A percentile compares a stretch with the other conserved stretches of the same genome.
These are phyloP conservation scores for Zanthoxylum bungeanum DNA, from an alignment of 345 rosid genomes.

Conservation along the genomic window DNA sequence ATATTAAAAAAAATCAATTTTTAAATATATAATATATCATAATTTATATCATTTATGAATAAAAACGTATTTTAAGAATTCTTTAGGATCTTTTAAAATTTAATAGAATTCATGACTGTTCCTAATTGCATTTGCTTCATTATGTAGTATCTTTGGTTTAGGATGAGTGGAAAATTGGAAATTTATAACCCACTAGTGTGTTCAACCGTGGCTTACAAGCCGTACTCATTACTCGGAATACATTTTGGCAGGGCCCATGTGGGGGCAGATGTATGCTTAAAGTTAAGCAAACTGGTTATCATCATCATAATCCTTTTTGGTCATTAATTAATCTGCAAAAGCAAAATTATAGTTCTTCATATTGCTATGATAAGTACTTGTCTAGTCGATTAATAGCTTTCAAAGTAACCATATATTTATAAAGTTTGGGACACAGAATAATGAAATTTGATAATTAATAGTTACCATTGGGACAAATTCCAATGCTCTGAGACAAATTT, in stretches of 20 bases:
- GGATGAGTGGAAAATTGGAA: too few species aligned
- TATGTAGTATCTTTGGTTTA: neutral
- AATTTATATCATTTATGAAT: too few species aligned
- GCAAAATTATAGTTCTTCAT: neutral
- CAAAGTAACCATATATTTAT: neutral
- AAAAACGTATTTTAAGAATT: too few species aligned
- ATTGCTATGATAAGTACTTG: neutral
- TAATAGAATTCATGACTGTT: too few species aligned
- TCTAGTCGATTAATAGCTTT: neutral
- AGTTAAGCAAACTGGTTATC: neutral
- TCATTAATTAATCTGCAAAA: neutral
- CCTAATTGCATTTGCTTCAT: neutral
- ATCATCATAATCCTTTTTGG: neutral
- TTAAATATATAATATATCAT: too few species aligned
- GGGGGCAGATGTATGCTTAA: neutral
- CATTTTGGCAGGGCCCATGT: neutral
- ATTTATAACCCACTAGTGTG: neutral
- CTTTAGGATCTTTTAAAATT: too few species aligned
- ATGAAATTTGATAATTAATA: too few species aligned
- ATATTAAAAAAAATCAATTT: too few species aligned
- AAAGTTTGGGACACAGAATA: too few species aligned
- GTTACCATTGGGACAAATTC: too few species aligned
- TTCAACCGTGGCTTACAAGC: neutral
- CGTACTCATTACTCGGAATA: neutral
- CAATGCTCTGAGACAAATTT: too few species aligned